A percentile compares a stretch with the other conserved stretches of the same genome.
Conservation (phyloP, 257 asterid genomes). For the Fraxinus pennsylvanica region DNA sequence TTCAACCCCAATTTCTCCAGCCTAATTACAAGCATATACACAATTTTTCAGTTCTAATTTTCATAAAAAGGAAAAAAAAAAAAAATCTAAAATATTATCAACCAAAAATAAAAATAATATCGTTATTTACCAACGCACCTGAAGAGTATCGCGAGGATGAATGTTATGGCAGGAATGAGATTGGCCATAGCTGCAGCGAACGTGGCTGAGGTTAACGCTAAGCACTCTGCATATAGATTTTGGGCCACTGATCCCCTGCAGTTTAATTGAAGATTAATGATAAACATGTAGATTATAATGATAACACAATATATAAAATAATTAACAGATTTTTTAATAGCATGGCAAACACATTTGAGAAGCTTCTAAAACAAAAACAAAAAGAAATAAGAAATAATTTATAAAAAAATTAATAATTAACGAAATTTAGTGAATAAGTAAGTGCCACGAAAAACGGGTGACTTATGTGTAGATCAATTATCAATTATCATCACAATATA, state of each 20-base stretch:
- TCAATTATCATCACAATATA: too few relatives aligned
- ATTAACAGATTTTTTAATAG: too few relatives aligned
- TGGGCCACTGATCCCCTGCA: conserved; percentile 63
- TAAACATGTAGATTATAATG: not conserved
- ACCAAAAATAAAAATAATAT: not conserved
- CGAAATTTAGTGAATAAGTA: too few relatives aligned
- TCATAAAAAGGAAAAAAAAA: not conserved
- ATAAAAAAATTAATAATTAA: too few relatives aligned
- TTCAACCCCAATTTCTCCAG: conserved; percentile 57
- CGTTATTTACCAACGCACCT: conserved; percentile 28
- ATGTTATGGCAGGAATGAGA: conserved; percentile 62
- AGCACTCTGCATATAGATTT: conserved; percentile 53
- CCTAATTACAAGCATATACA: conserved; percentile 32
- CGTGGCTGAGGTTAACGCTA: conserved; percentile 56
- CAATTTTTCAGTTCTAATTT: not conserved
- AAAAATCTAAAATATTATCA: not conserved
- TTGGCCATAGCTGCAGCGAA: conserved; percentile 56
- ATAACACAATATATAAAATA: too few relatives aligned
- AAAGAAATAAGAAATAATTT: too few relatives aligned
- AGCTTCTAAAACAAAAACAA: too few relatives aligned
- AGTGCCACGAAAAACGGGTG: too few relatives aligned
- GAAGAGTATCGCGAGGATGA: conserved; percentile 43
- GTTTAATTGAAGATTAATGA: not conserved
- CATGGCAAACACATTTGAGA: too few relatives aligned
- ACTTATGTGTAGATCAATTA: too few relatives aligned